These are phyloP conservation scores for Ochetophila trinervis DNA, from an alignment of 306 rosid genomes.

Conservation along the genomic window DNA sequence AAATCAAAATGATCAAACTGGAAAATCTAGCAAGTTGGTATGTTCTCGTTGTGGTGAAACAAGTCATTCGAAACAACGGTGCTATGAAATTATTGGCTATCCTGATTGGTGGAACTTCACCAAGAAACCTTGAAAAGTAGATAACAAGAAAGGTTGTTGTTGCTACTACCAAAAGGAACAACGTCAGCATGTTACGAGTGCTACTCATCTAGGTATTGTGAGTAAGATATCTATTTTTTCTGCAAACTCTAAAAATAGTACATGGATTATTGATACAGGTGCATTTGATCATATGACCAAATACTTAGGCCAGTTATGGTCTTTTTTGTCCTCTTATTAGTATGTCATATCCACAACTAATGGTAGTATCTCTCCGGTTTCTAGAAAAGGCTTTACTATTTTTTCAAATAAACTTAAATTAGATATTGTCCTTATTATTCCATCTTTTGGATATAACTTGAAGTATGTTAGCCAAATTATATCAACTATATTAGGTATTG, in stretches of 20 bases:
- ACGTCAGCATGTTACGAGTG: too few species aligned
- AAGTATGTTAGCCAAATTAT: slow-evolving; percentile 9
- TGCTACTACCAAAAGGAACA: too few species aligned
- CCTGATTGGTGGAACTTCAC: too few species aligned
- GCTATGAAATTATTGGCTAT: too few species aligned
- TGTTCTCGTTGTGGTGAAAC: too few species aligned
- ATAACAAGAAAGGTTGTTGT: too few species aligned
- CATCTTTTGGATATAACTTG: neutral
- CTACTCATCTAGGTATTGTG: neutral
- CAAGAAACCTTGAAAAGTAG: too few species aligned
- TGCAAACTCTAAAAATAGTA: slow-evolving; percentile 2
- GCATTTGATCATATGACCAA: slow-evolving; percentile 3
- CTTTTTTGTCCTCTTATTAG: neutral
- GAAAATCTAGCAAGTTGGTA: too few species aligned
- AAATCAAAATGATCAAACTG: too few species aligned
- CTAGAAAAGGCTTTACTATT: neutral
- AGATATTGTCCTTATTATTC: neutral
- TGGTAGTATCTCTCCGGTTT: neutral
- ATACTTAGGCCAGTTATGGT: neutral
- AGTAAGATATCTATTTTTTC: too few species aligned
- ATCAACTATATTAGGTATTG: neutral
- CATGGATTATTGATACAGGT: slow-evolving; percentile 12
- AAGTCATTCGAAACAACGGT: too few species aligned
- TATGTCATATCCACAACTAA: neutral
- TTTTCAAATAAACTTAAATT: neutral